Conservation (phyloP, 2,329 filamentous ascomycete genomes). For the Thielaviopsis euricoi region DNA sequence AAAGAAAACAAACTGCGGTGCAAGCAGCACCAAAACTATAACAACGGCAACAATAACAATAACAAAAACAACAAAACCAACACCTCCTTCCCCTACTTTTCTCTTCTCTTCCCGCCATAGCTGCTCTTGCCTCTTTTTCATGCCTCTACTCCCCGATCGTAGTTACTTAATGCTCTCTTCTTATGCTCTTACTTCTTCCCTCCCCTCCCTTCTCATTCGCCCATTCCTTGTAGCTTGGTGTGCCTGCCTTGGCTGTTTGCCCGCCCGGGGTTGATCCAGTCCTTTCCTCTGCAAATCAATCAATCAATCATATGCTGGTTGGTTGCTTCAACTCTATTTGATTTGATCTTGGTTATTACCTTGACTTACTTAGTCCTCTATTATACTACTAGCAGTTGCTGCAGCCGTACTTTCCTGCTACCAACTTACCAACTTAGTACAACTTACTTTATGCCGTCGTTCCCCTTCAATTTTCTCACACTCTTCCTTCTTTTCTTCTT, state of each 20-base stretch:
- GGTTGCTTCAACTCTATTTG: neutral
- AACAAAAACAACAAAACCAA: neutral
- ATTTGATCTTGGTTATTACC: neutral
- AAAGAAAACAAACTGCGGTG: no score
- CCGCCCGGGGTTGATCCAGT: neutral
- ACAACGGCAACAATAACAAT: no score
- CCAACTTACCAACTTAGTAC: no score
- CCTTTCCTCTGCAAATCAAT: neutral
- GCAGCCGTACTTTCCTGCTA: no score
- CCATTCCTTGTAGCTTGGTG: neutral
- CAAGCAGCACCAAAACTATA: no score
- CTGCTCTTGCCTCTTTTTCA: neutral
- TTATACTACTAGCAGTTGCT: no score
- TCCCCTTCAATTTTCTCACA: neutral
- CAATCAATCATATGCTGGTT: neutral
- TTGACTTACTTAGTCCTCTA: neutral
- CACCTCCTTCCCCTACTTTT: neutral
- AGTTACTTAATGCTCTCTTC: neutral
- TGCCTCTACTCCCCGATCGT: neutral
- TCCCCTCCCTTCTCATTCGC: neutral
- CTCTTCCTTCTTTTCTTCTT: neutral
- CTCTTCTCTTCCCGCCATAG: neutral
- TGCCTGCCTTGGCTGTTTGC: neutral
- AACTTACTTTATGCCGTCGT: neutral
- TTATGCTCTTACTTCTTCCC: neutral